These are phyloP conservation scores for Aquanectria penicillioides DNA, from an alignment of 2,329 filamentous ascomycete species.

Conservation along the genomic window DNA sequence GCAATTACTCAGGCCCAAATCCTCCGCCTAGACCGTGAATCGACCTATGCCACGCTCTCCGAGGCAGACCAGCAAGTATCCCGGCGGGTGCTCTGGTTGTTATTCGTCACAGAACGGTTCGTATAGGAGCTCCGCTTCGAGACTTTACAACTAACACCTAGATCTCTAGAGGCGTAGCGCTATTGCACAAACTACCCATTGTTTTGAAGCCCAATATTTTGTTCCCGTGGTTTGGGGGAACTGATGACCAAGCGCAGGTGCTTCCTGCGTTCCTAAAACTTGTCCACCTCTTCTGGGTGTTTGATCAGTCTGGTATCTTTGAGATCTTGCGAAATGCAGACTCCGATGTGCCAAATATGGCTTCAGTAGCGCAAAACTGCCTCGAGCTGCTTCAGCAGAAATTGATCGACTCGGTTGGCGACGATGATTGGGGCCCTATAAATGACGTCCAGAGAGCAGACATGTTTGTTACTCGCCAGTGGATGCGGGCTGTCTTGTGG, in stretches of 20 bases:
- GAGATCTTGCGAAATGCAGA: constrained; percentile 54
- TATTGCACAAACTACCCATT: constrained; percentile 60
- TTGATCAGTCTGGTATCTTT: constrained; percentile 60
- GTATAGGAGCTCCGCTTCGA: background rate
- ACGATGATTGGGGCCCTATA: constrained; percentile 48
- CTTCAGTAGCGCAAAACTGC: constrained; percentile 43
- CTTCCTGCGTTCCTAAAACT: constrained; percentile 61
- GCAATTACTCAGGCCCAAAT: constrained; percentile 63
- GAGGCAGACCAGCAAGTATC: constrained; percentile 55
- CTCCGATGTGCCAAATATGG: constrained; percentile 44
- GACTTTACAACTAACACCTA: constrained; percentile 13
- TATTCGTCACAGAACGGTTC: constrained; percentile 58
- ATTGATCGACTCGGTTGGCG: constrained; percentile 52
- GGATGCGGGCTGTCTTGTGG: constrained; percentile 62
- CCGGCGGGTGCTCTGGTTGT: constrained; percentile 57
- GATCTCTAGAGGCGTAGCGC: constrained; percentile 55
- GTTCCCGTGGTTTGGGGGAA: constrained; percentile 44
- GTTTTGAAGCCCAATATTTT: constrained; percentile 55
- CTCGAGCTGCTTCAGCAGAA: constrained; percentile 54
- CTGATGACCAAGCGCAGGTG: constrained; percentile 54
- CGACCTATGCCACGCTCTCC: constrained; percentile 49
- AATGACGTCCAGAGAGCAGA: constrained; percentile 61
- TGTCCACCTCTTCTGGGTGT: constrained; percentile 60
- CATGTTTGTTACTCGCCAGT: constrained; percentile 59
- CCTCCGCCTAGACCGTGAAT: constrained; percentile 56